Conservation (phyloP, 306 rosid genomes). For the Prunus davidiana region DNA sequence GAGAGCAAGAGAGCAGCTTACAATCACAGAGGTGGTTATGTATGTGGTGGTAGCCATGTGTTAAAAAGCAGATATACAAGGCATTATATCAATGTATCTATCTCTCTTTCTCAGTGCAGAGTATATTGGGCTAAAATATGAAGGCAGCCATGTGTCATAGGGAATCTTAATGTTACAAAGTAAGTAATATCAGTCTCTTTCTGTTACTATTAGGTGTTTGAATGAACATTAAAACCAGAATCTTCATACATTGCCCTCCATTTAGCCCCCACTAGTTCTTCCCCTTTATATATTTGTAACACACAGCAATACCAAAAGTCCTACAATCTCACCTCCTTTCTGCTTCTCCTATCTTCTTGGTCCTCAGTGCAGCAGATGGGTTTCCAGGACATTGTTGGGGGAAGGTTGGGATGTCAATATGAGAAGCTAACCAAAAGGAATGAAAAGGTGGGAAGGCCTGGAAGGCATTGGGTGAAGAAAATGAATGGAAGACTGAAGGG, state of each 20-base stretch:
- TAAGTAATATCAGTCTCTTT: neutral
- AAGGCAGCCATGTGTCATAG: slow-evolving; percentile 37
- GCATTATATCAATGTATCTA: slow-evolving; percentile 11
- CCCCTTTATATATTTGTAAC: slow-evolving; percentile 1
- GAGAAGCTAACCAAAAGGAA: slow-evolving; percentile 38
- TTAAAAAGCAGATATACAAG: slow-evolving; percentile 21
- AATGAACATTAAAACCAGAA: slow-evolving; percentile 14
- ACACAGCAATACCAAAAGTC: neutral
- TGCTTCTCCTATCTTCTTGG: neutral
- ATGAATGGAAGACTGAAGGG: slow-evolving; percentile 54
- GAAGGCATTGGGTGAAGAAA: slow-evolving; percentile 55
- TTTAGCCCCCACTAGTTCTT: slow-evolving; percentile 9
- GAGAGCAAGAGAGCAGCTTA: neutral
- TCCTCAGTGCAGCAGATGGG: slow-evolving; percentile 33
- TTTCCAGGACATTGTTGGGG: slow-evolving; percentile 33
- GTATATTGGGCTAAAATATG: slow-evolving; percentile 26
- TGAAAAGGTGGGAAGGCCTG: slow-evolving; percentile 36
- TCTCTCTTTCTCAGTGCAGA: slow-evolving; percentile 29
- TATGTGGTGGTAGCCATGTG: slow-evolving; percentile 52
- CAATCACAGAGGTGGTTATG: slow-evolving; percentile 28
- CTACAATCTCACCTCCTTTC: neutral
- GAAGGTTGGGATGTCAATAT: slow-evolving; percentile 44
- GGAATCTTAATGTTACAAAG: slow-evolving; percentile 14
- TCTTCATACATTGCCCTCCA: slow-evolving; percentile 4
- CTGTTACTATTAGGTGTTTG: neutral